Percentiles rank a stretch among this genome's conserved stretches.
Conservation (phyloP, 2,329 filamentous ascomycete species). For the Coleophoma crateriformis region DNA sequence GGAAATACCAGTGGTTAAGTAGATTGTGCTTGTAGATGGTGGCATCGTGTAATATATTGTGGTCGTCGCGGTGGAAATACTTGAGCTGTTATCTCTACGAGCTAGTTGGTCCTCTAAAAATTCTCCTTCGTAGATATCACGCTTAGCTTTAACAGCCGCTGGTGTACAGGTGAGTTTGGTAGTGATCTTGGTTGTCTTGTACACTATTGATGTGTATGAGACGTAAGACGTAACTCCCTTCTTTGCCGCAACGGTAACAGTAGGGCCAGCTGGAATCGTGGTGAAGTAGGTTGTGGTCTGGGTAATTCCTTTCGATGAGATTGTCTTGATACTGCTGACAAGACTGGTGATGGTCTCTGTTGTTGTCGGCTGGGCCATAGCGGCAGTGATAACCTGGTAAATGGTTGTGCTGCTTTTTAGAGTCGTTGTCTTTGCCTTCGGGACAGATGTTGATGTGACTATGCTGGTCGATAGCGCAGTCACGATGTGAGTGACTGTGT, state of each 20-base stretch:
- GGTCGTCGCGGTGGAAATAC: background rate
- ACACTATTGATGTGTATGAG: background rate
- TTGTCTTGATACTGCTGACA: background rate
- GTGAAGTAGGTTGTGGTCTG: background rate
- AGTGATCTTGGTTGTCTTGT: background rate
- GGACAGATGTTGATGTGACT: background rate
- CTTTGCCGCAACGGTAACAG: constrained; percentile 1
- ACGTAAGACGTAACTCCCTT: background rate
- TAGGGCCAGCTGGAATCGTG: background rate
- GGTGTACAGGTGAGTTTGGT: background rate
- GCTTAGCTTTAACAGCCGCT: background rate
- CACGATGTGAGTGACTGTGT: constrained; percentile 1
- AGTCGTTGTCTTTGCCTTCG: background rate
- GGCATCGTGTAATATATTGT: background rate
- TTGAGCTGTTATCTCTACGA: background rate
- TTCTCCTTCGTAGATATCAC: background rate
- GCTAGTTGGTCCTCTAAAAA: background rate
- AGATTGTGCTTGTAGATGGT: background rate
- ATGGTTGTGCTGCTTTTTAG: background rate
- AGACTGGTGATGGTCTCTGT: background rate
- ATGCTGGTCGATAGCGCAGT: constrained; percentile 1
- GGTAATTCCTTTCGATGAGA: background rate
- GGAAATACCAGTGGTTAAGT: background rate
- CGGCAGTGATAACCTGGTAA: background rate
- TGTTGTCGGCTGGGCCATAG: background rate